Percentiles rank a stretch among this genome's conserved stretches.
Evolutionary conservation across 2,329 filamentous ascomycete species (phyloP).

Genomic region (Verticillium isaacii): DNA sequence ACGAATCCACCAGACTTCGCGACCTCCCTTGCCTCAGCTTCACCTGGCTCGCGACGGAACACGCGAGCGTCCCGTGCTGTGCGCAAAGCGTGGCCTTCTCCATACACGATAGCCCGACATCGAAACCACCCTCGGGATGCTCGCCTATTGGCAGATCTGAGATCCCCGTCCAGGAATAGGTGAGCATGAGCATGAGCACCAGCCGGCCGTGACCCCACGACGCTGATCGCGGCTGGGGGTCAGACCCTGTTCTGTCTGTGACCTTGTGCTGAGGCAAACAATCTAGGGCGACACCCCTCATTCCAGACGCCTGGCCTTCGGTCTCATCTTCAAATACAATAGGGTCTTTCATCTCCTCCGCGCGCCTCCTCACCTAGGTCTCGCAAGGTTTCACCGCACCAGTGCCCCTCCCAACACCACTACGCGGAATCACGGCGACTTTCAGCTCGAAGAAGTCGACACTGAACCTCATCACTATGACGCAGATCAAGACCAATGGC

Average conservation of each 20-base stretch:
- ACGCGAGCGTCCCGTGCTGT: background rate
- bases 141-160: background rate
- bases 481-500: slow-evolving; percentile 1
- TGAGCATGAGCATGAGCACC: background rate
- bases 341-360: background rate
- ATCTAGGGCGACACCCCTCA: background rate
- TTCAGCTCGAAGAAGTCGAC: background rate
- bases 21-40: background rate
- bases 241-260: background rate
- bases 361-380: background rate
- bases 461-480: background rate
- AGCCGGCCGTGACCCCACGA: background rate
- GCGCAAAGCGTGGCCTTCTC: background rate
- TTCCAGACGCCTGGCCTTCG: background rate
- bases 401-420: background rate
- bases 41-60: background rate
- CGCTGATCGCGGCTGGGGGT: background rate
- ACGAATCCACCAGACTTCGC: background rate
- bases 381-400: background rate
- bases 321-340: background rate
- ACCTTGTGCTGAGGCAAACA: background rate
- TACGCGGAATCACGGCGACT: background rate
- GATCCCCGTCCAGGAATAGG: background rate
- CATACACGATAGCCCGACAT: background rate
- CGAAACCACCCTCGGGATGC: background rate